Evolutionary conservation across 2,329 filamentous ascomycete genomes (phyloP), one percentile per base, ranked within the genome.

Genomic region (Colletotrichum graminicola): DNA sequence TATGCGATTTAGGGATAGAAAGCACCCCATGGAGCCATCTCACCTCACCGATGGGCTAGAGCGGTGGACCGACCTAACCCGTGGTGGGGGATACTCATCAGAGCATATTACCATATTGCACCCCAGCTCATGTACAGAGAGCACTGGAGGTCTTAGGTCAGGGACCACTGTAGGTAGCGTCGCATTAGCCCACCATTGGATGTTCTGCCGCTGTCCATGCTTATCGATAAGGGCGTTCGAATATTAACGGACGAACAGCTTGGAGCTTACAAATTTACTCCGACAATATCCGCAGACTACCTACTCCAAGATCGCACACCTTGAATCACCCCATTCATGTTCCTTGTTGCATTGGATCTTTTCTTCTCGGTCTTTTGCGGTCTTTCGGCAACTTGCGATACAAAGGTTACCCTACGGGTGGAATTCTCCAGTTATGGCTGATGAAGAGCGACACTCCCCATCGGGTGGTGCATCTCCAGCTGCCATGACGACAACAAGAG

Each of bases 321-420:
- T 29, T 54, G 26, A 56, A 32, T 59, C 57, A 39, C 49, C 26
- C 49, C 51, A 43, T 56, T 23, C 5, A 34, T n/a, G 43, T 47
- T 14, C 51, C n/a, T 39, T 23, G 29, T 51, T 18, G 41, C n/a
- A 12, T 49, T 21, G 10, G 16, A 16, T 26, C 11, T 26, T 41
- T 60, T 67, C 51, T 23, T n/a, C 16, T 51, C 16, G 51, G 12
- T 8, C 23, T 36, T 16, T 47, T 18, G 16, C 34, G 26, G 10
- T 56, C 23, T 51, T n/a, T 39, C 29, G 34, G 34, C 16, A 51
- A 11, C 32, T 52, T 34, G 87, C 1, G 95, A 85, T 26, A 95
- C 83, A n/a, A 95, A 81, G 92, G 91, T 5, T 82, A 80, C 21
- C 67, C 68, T 6, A 18, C 73, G 47, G 29, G 67, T 8, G 47